phyloP scores from a whole-genome alignment of 306 rosid genomes.

The Ceratonia siliqua region DNA sequence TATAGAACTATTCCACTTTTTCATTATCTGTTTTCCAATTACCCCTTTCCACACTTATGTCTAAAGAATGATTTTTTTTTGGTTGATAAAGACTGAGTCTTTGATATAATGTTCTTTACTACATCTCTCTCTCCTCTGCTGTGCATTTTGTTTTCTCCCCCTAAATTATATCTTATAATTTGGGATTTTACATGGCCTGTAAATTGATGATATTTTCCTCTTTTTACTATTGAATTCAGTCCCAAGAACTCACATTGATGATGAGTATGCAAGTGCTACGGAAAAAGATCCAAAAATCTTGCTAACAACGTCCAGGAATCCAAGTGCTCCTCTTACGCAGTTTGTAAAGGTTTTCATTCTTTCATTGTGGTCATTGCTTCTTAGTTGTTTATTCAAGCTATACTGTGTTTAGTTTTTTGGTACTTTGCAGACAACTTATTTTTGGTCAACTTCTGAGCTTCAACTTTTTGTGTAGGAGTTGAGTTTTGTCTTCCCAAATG shows the following conservation, averaged over 20 bases:
- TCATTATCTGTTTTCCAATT: too few species aligned
- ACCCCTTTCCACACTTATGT: too few species aligned
- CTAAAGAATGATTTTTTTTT: too few species aligned
- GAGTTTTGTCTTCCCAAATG: slow-evolving; percentile 85
- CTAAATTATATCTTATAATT: slow-evolving; percentile 3
- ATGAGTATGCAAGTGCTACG: slow-evolving; percentile 82
- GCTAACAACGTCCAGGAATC: slow-evolving; percentile 87
- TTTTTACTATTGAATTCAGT: slow-evolving; percentile 44
- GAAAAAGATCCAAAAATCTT: slow-evolving; percentile 83
- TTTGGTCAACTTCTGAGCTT: slow-evolving; percentile 17
- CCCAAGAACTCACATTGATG: slow-evolving; percentile 79
- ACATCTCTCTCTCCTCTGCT: neutral
- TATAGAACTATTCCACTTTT: too few species aligned
- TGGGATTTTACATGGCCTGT: slow-evolving; percentile 15
- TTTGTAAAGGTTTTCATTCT: slow-evolving; percentile 75
- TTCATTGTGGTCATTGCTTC: neutral
- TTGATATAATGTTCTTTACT: neutral
- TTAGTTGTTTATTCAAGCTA: neutral
- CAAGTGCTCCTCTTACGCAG: slow-evolving; percentile 86
- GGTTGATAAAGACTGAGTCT: neutral
- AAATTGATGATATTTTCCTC: neutral
- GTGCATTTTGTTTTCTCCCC: neutral
- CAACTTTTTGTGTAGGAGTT: slow-evolving; percentile 59
- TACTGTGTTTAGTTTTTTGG: neutral
- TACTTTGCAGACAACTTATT: neutral